Conservation (phyloP, 2,329 filamentous ascomycete genomes). For the Colletotrichum aenigma region DNA sequence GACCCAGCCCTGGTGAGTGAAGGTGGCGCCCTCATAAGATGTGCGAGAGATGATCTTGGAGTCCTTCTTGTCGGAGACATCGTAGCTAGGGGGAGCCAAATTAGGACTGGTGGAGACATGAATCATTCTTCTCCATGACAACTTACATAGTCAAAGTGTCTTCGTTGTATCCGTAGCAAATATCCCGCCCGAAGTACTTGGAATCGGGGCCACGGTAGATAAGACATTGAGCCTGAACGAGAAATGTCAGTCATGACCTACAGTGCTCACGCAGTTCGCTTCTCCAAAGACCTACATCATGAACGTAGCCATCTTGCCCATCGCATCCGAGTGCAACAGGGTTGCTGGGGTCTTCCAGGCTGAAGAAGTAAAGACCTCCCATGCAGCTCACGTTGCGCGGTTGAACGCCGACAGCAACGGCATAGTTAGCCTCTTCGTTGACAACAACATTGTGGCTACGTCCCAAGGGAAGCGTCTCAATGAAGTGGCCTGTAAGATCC, state of each 20-base stretch:
- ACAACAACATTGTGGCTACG: slow-evolving; percentile 54
- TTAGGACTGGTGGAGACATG: not conserved
- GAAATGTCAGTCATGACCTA: not conserved
- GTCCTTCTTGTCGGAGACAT: slow-evolving; percentile 53
- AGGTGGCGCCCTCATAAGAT: slow-evolving; percentile 59
- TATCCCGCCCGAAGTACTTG: slow-evolving; percentile 48
- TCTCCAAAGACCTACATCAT: slow-evolving; percentile 37
- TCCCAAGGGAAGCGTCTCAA: slow-evolving; percentile 34
- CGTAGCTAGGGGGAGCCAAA: slow-evolving; percentile 33
- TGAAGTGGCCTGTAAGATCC: slow-evolving; percentile 33
- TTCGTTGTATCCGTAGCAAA: slow-evolving; percentile 60
- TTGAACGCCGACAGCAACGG: slow-evolving; percentile 41
- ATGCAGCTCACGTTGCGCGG: slow-evolving; percentile 42
- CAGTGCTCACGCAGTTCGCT: not conserved
- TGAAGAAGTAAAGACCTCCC: slow-evolving; percentile 59
- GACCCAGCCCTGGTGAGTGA: slow-evolving; percentile 62
- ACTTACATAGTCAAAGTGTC: slow-evolving; percentile 50
- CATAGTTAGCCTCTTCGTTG: slow-evolving; percentile 49
- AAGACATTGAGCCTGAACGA: slow-evolving; percentile 56
- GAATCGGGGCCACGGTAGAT: slow-evolving; percentile 54
- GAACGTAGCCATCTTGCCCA: slow-evolving; percentile 58
- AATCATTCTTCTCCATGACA: not conserved
- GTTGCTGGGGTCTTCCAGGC: slow-evolving; percentile 54
- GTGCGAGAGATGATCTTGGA: slow-evolving; percentile 55
- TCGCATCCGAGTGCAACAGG: slow-evolving; percentile 56